Evolutionary conservation across 2,329 filamentous ascomycete species (phyloP), one percentile per base, ranked within the genome.

Genomic region (Escovopsis sp.): DNA sequence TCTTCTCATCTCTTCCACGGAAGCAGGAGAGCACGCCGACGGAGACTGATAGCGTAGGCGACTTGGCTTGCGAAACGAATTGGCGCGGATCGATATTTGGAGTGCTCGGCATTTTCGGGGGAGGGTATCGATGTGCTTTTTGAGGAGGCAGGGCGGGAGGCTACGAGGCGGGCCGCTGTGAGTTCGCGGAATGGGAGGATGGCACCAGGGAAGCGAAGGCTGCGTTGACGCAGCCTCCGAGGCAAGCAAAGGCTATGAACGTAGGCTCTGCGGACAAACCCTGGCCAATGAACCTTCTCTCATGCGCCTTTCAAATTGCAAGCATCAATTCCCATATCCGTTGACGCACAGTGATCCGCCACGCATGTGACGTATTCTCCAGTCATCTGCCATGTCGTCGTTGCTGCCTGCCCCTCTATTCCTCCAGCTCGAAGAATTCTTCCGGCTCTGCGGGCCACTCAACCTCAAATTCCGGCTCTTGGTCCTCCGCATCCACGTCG

Each of bases 361-460:
- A n/a, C n/a, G n/a, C n/a, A n/a, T n/a, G n/a, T n/a, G n/a, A n/a
- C n/a, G n/a, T n/a, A n/a, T n/a, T n/a, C n/a, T n/a, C n/a, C n/a
- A n/a, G n/a, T n/a, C n/a, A n/a, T n/a, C n/a, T n/a, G n/a, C n/a
- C n/a, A n/a, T n/a, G n/a, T n/a, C n/a, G n/a, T n/a, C n/a, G n/a
- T n/a, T n/a, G n/a, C n/a, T n/a, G n/a, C n/a, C n/a, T 18, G 32
- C 15, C 6, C 11, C 13, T 6, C 30, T 27, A 43, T 13, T 25
- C 34, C 12, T 34, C 36, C 33, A 43, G 34, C 10, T 46, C 53
- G 9, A 54, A 54, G 8, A 48, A 21, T 16, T 59, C 56, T 12
- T 62, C 56, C 1, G 65, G 61, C 15, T 68, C 61, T 19, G 42
- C 51, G 0, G 64, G 65, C 49, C 62, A 59, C 34, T 65, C 58